These are phyloP conservation scores for Alopecurus myosuroides DNA, from an alignment of 176 grass and related monocot species.

Conservation along the genomic window DNA sequence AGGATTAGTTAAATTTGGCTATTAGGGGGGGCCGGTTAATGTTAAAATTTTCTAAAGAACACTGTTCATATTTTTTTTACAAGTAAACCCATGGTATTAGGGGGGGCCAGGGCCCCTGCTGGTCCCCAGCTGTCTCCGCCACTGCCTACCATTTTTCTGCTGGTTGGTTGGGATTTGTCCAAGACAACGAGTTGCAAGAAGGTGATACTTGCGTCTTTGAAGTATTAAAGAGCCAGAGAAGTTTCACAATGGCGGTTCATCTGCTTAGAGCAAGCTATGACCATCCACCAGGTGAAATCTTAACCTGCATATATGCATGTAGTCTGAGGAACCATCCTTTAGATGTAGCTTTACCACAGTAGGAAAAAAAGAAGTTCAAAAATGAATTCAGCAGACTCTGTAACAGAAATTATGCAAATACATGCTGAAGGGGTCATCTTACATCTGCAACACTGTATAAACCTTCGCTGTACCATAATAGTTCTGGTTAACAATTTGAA, in stretches of 20 bases:
- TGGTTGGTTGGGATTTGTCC: conserved; percentile 18
- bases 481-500: background rate
- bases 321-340: background rate
- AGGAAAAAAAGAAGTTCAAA: background rate
- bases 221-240: background rate
- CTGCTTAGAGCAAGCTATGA: background rate
- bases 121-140: too few relatives aligned
- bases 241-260: conserved; percentile 18
- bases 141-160: too few relatives aligned
- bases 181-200: conserved; percentile 3
- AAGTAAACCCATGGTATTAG: too few relatives aligned
- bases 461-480: background rate
- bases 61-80: too few relatives aligned
- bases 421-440: background rate
- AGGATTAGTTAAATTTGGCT: too few relatives aligned
- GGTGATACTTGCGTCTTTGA: conserved; percentile 30
- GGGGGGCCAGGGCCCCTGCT: too few relatives aligned
- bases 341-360: background rate
- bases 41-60: too few relatives aligned
- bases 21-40: too few relatives aligned
- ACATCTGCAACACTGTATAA: background rate
- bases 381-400: background rate
- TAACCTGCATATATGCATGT: background rate
- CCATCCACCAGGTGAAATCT: background rate
- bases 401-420: background rate